Conservation (phyloP, 306 rosid species). For the Vicia villosa region DNA sequence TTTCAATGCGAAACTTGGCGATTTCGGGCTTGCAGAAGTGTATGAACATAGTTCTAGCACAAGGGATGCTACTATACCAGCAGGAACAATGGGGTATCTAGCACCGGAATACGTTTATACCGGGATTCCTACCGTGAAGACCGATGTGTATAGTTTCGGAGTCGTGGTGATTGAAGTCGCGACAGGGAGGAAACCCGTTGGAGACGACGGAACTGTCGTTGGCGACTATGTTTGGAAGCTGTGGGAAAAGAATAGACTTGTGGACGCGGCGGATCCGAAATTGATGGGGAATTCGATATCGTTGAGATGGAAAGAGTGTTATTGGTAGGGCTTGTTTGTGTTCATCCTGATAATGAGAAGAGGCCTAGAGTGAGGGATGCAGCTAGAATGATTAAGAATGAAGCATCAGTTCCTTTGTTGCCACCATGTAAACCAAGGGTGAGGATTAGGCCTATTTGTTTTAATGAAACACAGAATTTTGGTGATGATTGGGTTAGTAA, state of each 20-base stretch:
- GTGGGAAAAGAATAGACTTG: constrained; percentile 62
- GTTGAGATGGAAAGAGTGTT: constrained; percentile 70
- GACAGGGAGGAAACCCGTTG: constrained; percentile 67
- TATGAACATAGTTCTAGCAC: constrained; percentile 60
- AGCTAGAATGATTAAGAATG: constrained; percentile 62
- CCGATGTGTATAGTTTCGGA: constrained; percentile 80
- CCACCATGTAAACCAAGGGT: constrained; percentile 72
- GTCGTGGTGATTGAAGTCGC: constrained; percentile 81
- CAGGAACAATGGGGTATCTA: constrained; percentile 87
- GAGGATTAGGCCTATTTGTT: constrained; percentile 47
- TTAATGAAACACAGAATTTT: constrained; percentile 33
- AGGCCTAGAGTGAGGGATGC: constrained; percentile 73
- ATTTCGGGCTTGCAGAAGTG: constrained; percentile 84
- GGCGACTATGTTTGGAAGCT: constrained; percentile 65
- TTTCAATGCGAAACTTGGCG: constrained; percentile 82
- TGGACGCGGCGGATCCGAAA: constrained; percentile 67
- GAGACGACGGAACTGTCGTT: constrained; percentile 61
- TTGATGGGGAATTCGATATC: constrained; percentile 54
- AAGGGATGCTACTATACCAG: constrained; percentile 74
- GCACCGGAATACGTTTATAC: constrained; percentile 86
- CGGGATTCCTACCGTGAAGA: constrained; percentile 74
- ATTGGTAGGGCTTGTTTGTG: constrained; percentile 75
- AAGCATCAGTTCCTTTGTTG: constrained; percentile 64
- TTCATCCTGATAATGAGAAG: constrained; percentile 69
- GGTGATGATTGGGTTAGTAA: constrained; percentile 39